Percentiles rank a stretch among this genome's conserved stretches.
Evolutionary conservation across 345 rosid genomes (phyloP).

Genomic region (Eucalyptus coolabah): DNA sequence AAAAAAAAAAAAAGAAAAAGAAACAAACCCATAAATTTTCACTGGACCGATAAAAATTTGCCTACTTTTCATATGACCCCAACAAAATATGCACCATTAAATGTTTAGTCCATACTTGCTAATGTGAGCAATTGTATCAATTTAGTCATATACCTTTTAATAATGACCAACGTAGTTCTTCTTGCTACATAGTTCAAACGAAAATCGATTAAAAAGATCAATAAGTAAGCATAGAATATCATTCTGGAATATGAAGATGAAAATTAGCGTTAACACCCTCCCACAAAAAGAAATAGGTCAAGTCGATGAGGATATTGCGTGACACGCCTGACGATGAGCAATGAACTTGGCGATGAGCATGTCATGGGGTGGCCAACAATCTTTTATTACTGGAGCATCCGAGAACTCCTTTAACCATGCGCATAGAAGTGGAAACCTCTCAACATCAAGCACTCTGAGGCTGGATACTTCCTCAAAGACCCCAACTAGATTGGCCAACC

Average conservation of each 20-base stretch:
- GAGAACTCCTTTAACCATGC: not conserved
- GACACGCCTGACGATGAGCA: not conserved
- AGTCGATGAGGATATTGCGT: not conserved
- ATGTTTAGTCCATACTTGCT: no score
- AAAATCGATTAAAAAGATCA: not conserved
- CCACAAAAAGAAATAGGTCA: not conserved
- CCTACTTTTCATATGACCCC: no score
- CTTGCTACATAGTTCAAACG: not conserved
- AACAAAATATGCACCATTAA: no score
- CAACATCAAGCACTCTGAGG: not conserved
- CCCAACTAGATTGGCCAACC: not conserved
- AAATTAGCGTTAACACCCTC: not conserved
- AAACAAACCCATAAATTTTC: not conserved
- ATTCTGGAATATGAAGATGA: not conserved
- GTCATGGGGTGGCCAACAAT: not conserved
- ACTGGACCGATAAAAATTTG: no score
- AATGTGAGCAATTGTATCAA: no score
- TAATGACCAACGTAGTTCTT: no score
- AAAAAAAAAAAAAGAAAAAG: not conserved
- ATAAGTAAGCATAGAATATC: not conserved
- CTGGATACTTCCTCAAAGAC: not conserved
- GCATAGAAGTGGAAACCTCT: not conserved
- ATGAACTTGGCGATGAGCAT: not conserved
- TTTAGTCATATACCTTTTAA: fast-evolving
- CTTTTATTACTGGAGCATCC: not conserved